Evolutionary conservation across 768 basidiomycete genomes (phyloP).

Genomic region (Mycena kentingensis): DNA sequence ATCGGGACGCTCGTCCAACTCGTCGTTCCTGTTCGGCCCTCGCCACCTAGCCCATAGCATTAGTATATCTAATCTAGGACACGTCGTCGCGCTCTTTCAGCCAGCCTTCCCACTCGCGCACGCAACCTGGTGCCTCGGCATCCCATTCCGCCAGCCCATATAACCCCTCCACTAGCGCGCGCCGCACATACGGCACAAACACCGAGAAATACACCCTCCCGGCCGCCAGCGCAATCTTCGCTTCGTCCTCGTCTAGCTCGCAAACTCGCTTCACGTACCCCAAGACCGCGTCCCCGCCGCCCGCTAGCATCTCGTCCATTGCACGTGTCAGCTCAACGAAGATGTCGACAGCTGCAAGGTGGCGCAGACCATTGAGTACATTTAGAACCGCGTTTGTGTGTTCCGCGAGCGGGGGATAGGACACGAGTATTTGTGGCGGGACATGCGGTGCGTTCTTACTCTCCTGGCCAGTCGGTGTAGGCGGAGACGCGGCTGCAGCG

Average conservation of each 20-base stretch:
- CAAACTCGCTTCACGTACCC: conserved; percentile 39
- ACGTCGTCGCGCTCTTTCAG: neutral
- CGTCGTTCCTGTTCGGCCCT: no score
- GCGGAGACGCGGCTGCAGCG: conserved; percentile 34
- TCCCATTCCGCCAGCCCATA: conserved; percentile 48
- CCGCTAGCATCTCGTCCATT: conserved; percentile 55
- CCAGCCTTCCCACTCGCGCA: conserved; percentile 40
- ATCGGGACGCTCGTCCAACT: no score
- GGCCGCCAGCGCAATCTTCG: conserved; percentile 44
- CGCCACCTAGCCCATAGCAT: no score
- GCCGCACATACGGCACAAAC: conserved; percentile 69
- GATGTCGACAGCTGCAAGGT: conserved; percentile 73
- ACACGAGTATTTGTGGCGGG: conserved; percentile 70
- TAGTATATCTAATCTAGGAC: neutral
- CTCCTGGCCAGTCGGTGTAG: conserved; percentile 27
- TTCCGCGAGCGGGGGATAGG: conserved; percentile 75
- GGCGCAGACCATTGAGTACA: conserved; percentile 77
- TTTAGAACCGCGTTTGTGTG: conserved; percentile 73
- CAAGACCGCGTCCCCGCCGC: conserved; percentile 47
- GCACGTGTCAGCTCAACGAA: conserved; percentile 46
- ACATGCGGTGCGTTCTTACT: conserved; percentile 50
- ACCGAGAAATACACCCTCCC: conserved; percentile 61
- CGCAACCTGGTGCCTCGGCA: conserved; percentile 24
- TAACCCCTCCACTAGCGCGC: conserved; percentile 75
- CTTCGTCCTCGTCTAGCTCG: conserved; percentile 31